Conservation (phyloP, 306 rosid genomes). For the Dalbergia cultrata region DNA sequence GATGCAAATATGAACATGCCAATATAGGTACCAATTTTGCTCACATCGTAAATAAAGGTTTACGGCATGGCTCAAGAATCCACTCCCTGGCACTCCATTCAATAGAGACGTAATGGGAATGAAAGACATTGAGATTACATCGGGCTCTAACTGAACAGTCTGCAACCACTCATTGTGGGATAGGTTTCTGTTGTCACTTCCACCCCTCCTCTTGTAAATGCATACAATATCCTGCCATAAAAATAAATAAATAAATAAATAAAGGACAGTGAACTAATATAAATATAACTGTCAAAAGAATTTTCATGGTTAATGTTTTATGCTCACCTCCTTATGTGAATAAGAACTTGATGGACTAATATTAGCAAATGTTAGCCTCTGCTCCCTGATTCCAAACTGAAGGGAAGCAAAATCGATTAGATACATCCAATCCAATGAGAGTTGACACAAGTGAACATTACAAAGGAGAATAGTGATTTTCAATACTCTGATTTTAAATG, state of each 20-base stretch:
- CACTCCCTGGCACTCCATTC: conserved; percentile 97
- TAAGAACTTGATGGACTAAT: conserved; percentile 79
- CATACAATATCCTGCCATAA: conserved; percentile 74
- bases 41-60: conserved; percentile 96
- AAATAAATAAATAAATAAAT: conserved; percentile 10
- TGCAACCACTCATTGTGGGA: conserved; percentile 90
- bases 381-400: conserved; percentile 87
- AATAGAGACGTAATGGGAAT: conserved; percentile 92
- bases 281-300: conserved; percentile 30
- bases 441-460: conserved; percentile 15
- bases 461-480: conserved; percentile 25
- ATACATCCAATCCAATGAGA: conserved; percentile 26
- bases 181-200: conserved; percentile 62
- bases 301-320: conserved; percentile 39
- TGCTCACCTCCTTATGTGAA: conserved; percentile 86
- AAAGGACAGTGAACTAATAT: conserved; percentile 31
- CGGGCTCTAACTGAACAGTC: conserved; percentile 88
- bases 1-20: conserved; percentile 3
- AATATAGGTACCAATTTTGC: conserved; percentile 49
- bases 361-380: conserved; percentile 79
- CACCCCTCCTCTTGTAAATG: conserved; percentile 92
- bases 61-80: conserved; percentile 98
- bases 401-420: conserved; percentile 48
- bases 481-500: conserved; percentile 19
- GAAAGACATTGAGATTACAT: conserved; percentile 94